phyloP scores from a whole-genome alignment of 1,284 basidiomycete species.

The Fomitiporia mediterranea region DNA sequence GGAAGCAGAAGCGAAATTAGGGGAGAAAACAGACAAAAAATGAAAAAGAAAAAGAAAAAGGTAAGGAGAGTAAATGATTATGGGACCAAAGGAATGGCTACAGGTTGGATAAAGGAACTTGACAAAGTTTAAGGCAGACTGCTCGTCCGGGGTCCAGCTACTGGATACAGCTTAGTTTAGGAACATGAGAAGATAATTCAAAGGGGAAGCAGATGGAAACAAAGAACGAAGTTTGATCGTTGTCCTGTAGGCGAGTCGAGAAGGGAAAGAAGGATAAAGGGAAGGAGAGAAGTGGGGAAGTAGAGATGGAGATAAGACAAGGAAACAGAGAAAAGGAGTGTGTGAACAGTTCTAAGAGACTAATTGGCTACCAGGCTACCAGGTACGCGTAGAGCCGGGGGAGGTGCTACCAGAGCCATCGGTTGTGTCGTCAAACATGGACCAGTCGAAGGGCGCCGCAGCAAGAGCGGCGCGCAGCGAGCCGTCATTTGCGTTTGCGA shows the following conservation, averaged over 20 bases:
- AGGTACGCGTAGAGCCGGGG: conserved; percentile 16
- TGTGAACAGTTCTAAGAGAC: neutral
- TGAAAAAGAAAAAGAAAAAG: neutral
- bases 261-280: neutral
- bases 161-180: conserved; percentile 3
- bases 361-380: neutral
- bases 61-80: neutral
- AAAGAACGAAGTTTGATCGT: neutral
- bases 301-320: neutral
- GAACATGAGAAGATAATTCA: too few relatives aligned
- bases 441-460: conserved; percentile 12
- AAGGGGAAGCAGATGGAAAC: neutral
- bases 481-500: neutral
- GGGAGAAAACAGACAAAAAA: neutral
- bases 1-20: neutral
- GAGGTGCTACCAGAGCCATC: conserved; percentile 19
- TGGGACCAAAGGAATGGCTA: neutral
- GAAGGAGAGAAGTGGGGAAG: neutral
- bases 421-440: conserved; percentile 15
- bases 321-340: neutral
- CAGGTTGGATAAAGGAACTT: neutral
- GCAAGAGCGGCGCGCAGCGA: conserved; percentile 6
- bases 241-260: neutral
- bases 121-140: neutral
- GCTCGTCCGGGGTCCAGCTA: neutral